Evolutionary conservation across 164 flowering plant species (phyloP), one percentile per base, ranked within the genome.

Genomic region (Chloranthus sessilifolius): DNA sequence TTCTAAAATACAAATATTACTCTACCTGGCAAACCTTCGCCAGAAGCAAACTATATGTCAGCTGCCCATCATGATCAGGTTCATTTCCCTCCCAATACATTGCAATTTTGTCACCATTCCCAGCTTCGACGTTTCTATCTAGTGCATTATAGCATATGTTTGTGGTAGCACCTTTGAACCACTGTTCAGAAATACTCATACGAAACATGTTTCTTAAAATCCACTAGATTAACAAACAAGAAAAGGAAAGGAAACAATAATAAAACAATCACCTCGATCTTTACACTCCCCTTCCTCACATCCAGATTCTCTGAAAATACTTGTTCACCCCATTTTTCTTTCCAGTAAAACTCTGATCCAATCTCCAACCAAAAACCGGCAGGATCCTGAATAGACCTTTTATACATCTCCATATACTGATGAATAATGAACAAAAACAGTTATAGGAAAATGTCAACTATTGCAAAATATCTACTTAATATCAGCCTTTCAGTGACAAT

Each of bases 121-220:
- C 97, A 35, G 71, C 67, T 42, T 79, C 76, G 16, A 89, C 60
- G 50, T 81, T 78, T 56, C 78, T 61, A 62, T 89, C 97, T 62
- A 89, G 58, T 49, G 90, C 88, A 46, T 86, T 89, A 71, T 86
- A 89, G 68, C 88, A 86, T 34, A 89, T 78, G 62, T 89, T 89
- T 72, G 95, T 89, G 19, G 68, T 42, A 23, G 95, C 97, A 17
- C 95, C 95, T 66, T 83, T 89, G 71, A 89, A 89, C 97, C 97
- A 89, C 97, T 89, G 83, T 43, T 28, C 40, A 43, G 0, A 12
- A 37, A 28, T 2, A 31, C 5, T 20, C 15, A 8, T 9, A n/a
- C 8, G 36, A 33, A 33, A 33, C 36, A 33, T 7, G 36, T 7
- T 7, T 33, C 12, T 7, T 7, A 33, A 33, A 33, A 33, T 33